Base-by-base conservation (phyloP, 257 asterid genomes). In the Cynanchum wilfordii region DNA sequence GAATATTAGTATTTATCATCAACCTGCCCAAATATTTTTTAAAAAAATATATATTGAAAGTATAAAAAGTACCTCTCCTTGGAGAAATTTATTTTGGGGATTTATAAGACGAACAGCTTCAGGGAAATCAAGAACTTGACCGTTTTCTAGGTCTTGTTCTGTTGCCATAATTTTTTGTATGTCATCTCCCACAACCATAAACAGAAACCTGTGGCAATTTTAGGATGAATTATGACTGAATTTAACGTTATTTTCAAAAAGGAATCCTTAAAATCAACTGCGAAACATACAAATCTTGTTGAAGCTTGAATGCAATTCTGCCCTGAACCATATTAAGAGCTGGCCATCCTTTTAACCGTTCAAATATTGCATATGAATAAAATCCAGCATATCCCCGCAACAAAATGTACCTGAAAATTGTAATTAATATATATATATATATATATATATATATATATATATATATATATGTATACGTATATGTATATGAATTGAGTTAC, bases 1-100 rank as follows among this genome's bases (percentile, higher is more conserved):
- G 96, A 86, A 68, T 93, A 93, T 66, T 93, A 97, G 29, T 93
- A 93, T 75, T 93, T 93, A 73, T 93, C 98, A 62, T 93, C 98
- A 2, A 93, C 98, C 98, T 93, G 64, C 36, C 27, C 74, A 7
- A 36, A n/a, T n/a, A n/a, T n/a, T n/a, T n/a, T n/a, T n/a, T n/a
- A n/a, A n/a, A n/a, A n/a, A n/a, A n/a, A n/a, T n/a, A 52, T 5
- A 29, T 25, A 25, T 22, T 5, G 2, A 0, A 63, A 20, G 17
- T 36, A 52, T 22, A 20, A 22, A 10, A 60, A 22, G 20, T 13
- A 90, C 98, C 96, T 93, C 97, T 73, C 98, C 97, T 72, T 58
- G 74, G 66, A 93, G 88, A 59, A 81, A 79, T 12, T 85, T 24
- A 72, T 93, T 88, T 30, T 75, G 20, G 13, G 98, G 97, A 60